These are phyloP conservation scores for Fraxinus floribunda DNA, from an alignment of 305 asterid species.

Conservation along the genomic window DNA sequence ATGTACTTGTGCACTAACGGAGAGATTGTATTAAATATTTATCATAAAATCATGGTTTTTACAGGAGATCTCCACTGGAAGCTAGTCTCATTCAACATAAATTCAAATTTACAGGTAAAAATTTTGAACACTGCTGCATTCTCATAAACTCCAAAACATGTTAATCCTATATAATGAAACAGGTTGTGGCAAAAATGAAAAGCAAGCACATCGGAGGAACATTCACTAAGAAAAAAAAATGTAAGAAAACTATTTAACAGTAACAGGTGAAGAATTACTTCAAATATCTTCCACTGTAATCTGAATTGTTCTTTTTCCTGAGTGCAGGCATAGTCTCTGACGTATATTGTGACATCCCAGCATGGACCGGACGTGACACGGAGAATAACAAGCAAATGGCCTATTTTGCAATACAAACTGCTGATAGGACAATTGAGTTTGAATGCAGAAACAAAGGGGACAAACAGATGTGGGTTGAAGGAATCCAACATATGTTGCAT, in stretches of 20 bases:
- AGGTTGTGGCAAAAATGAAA: conserved; percentile 82
- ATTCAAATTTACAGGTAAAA: conserved; percentile 62
- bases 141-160: neutral
- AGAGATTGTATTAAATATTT: conserved; percentile 2
- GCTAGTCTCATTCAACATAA: conserved; percentile 68
- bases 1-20: conserved; percentile 3
- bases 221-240: conserved; percentile 89
- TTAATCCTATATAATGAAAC: conserved; percentile 29
- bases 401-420: conserved; percentile 76
- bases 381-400: conserved; percentile 52
- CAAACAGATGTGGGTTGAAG: conserved; percentile 75
- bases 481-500: conserved; percentile 70
- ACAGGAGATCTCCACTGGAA: conserved; percentile 95
- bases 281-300: conserved; percentile 1
- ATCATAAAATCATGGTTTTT: conserved; percentile 23
- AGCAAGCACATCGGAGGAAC: conserved; percentile 92
- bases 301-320: conserved; percentile 3
- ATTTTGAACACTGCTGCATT: neutral
- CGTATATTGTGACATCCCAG: conserved; percentile 52
- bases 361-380: conserved; percentile 71
- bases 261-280: neutral
- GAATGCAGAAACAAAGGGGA: conserved; percentile 73
- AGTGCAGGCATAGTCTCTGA: conserved; percentile 60
- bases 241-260: conserved; percentile 35
- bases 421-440: conserved; percentile 68